Evolutionary conservation across 352 stramenopile species (phyloP), one percentile per base, ranked within the genome.

Genomic region (Phytophthora agathidicida): DNA sequence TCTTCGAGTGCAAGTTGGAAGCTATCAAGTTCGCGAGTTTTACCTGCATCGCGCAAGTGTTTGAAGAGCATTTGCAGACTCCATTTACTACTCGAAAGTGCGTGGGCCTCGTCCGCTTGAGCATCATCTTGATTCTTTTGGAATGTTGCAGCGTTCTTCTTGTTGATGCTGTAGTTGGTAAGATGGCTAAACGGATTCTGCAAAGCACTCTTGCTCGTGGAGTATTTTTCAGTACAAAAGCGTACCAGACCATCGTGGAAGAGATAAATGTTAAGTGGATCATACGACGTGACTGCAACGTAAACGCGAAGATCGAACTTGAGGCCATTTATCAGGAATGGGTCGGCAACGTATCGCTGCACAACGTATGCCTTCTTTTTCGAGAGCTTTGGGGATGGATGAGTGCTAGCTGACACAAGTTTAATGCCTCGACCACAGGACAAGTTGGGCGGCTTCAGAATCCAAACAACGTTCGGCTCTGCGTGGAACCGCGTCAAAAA

Each of bases 151-250:
- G 64, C 74, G 61, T 91, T 96, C 42, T 90, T 94, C 64, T 97
- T 97, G 69, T 97, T 97, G 48, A 97, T 85, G 50, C 76, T 91
- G 77, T 96, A 97, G 69, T 98, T 98, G 9, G 91, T 97, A n/a
- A 98, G 65, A 61, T 98, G 89, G 1, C 81, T 81, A 57, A 93
- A 97, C 3, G 73, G 75, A 53, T 92, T 96, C 23, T 89, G 70
- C 45, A 96, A 33, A 6, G 87, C 83, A 5, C 68, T 78, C 24
- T 81, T 82, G 17, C 56, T 71, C 1, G 66, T 87, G 17, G 81
- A 91, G 55, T 91, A 93, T 26, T 89, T 88, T 42, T 89, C 73
- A 0, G 88, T 96, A 23, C 85, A 94, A 57, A 97, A 96, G 8
- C 89, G 80, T 33, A 93, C 88, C 22, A 97, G 76, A 1, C 90